Evolutionary conservation across 768 basidiomycete species (phyloP), one percentile per base, ranked within the genome.

Genomic region (Neoboletus brunneissimus): DNA sequence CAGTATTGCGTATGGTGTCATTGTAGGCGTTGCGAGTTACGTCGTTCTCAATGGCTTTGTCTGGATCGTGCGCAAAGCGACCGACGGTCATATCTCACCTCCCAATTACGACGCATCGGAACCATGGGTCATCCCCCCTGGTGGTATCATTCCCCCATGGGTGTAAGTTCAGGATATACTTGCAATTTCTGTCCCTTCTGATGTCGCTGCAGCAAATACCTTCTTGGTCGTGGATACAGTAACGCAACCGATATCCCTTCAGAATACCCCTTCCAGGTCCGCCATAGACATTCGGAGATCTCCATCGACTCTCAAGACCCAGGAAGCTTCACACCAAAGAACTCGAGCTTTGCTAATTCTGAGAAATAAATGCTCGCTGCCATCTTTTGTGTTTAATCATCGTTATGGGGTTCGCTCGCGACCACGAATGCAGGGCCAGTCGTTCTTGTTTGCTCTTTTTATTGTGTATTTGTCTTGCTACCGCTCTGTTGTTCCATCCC

Each of bases 1-100:
- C 62, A 91, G 88, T 77, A 92, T 94, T 66, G 90, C 91, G 40
- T 92, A 94, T 66, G 91, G 91, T 61, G 87, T 94, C 68, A 92
- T 94, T 59, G 84, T 88, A 0, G 92, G 91, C 35, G 76, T 94
- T 50, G 48, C 79, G 37, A 81, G 85, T 15, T 92, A 90, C 69
- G 64, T 89, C 46, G 58, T 90, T 54, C 74, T 94, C 55, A 94
- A 94, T 66, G 87, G 85, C 41, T 74, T 85, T 48, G 83, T 89
- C 8, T 80, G 82, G 68, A 20, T 78, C 16, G 44, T 91, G 54
- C 78, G 74, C 64, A 86, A 81, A 63, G 57, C 80, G 27, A 75
- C 82, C 5, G 69, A 79, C n/a, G 86, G 80, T n/a, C 78, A 82
- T 34, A 75, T 91, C 55, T 65, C 79, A 1, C 90, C 90, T 3